Evolutionary conservation across 2,329 filamentous ascomycete species (phyloP), one percentile per base, ranked within the genome.

Genomic region (Fusarium domesticum): DNA sequence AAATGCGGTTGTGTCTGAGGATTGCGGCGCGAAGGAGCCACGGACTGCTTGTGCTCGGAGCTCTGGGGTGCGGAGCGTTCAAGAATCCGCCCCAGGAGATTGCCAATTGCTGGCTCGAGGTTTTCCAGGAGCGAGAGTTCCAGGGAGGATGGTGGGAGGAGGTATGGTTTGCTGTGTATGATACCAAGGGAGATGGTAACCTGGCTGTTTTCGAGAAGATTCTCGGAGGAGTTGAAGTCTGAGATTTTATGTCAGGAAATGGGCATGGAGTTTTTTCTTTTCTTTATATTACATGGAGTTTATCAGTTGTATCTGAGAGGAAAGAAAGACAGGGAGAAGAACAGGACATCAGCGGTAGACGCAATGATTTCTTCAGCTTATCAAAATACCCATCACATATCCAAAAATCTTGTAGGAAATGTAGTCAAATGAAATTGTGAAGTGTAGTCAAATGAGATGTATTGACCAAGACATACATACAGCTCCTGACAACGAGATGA

Each of bases 1-100:
- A 85, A 62, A 85, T 87, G 70, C 68, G 81, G 17, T 59, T 83
- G 15, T 71, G 75, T 15, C 64, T 87, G 39, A 71, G 83, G 5
- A 74, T 83, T 43, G 80, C 82, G 2, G 83, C 74, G n/a, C 60
- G 60, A 5, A 70, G 77, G 19, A 71, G 71, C 2, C 81, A 86
- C 56, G 69, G 73, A 17, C 70, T 75, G 52, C 64, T 89, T 7
- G 78, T 89, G 5, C 70, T 89, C 2, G 84, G 85, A 0, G 84
- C 85, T 0, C 59, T 89, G 38, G 85, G 85, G 0, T 89, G 84
- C 54, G 85, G 84, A 4, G 82, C 77, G 1, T 87, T 85, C 60
- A 56, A 54, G 1, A 85, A 87, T 59, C 85, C 85, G 7, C 71
- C 72, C 0, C 64, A 68, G 23, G 80, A 81, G 48, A 78, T 88